Evolutionary conservation across 208 protist species (phyloP), one percentile per base, ranked within the genome.

Genomic region (Acanthamoeba divionensis): DNA sequence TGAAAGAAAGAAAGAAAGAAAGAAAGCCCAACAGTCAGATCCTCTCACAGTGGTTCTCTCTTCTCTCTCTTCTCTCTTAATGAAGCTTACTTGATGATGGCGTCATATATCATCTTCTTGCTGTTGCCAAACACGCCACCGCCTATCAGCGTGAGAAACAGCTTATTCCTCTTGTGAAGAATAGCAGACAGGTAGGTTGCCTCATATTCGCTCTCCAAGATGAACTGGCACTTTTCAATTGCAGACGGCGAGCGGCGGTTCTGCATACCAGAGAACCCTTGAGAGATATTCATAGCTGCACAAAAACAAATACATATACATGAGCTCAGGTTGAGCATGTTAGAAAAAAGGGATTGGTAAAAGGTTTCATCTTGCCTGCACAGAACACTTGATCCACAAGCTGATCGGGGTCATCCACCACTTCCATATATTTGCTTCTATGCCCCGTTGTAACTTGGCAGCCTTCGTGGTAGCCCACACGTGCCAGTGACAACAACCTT

Each of bases 91-190:
- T 88, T 88, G 15, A 88, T 21, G 79, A 88, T 88, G 15, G 79
- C 79, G 0, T 52, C 55, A 38, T 88, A 69, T 36, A 88, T 88
- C 8, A 38, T 41, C 79, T 88, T 38, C 55, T 65, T 65, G 31
- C 50, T 65, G 79, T 88, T 88, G 4, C 79, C 79, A 50, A 88
- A 88, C 55, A 88, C 79, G 55, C 79, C 79, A n/a, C 79, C 79
- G 52, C 79, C 79, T 26, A 88, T 88, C 15, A 88, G 48, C 15
- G 79, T 88, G 55, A 88, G 57, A 44, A 88, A 55, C 18, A 88
- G 55, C 18, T 69, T 36, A n/a, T 67, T 69, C 3, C 79, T 54
- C 38, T 54, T 3, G 79, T 88, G 52, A 38, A 57, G 47, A 60
- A 88, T 88, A 29, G 79, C 79, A 21, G 79, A 44, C 41, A 88